Evolutionary conservation across 108 stramenopile genomes (phyloP).

Genomic region (Skeletonema costatum): DNA sequence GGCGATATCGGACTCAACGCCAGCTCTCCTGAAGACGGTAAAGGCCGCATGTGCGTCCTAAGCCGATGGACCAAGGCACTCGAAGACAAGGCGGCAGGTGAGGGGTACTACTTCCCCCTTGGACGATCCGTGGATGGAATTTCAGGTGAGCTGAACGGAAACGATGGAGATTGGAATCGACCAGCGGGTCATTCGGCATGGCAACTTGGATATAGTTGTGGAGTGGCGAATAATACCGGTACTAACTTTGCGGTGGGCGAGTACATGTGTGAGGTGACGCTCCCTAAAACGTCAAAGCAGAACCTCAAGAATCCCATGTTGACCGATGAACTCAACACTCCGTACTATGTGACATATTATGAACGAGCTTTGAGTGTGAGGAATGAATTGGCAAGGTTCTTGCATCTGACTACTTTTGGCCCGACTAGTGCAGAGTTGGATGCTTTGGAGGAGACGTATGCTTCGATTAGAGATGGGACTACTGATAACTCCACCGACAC

Average conservation of each 20-base stretch:
- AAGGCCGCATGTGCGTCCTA: not conserved
- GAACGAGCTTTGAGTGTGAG: not conserved
- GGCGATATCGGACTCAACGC: not conserved
- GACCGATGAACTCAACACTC: not conserved
- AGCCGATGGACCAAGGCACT: not conserved
- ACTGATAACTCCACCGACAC: too few relatives aligned
- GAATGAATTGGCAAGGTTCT: constrained; percentile 36
- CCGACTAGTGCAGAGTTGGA: constrained; percentile 18
- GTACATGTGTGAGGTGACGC: not conserved
- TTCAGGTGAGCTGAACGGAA: not conserved
- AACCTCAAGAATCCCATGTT: not conserved
- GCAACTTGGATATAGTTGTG: not conserved
- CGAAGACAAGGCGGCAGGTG: not conserved
- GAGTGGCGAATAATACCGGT: not conserved
- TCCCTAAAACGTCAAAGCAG: not conserved
- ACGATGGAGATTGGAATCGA: not conserved
- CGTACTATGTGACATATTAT: constrained; percentile 12
- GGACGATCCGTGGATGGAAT: not conserved
- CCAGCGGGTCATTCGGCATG: not conserved
- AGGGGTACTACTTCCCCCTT: not conserved
- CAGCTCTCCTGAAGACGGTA: not conserved
- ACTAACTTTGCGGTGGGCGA: not conserved
- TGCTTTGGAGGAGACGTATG: not conserved
- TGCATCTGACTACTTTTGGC: constrained; percentile 48
- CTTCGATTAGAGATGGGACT: not conserved